Conservation (phyloP, 176 grass and related monocot genomes). For the Chloris gayana region DNA sequence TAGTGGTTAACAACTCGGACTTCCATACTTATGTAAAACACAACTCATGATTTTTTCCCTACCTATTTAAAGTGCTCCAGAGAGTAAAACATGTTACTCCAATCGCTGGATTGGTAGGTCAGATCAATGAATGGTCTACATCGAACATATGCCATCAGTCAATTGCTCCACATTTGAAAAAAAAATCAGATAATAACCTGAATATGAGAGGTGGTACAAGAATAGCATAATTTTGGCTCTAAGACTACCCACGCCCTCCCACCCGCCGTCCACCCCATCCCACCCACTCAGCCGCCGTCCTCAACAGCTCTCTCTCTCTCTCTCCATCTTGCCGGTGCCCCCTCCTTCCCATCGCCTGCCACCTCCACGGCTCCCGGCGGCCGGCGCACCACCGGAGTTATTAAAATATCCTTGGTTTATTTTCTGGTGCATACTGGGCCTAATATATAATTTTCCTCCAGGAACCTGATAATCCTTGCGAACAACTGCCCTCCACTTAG, state of each 20-base stretch:
- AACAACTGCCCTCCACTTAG: conserved; percentile 96
- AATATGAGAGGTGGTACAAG: background rate
- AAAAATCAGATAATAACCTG: background rate
- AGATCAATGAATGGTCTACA: background rate
- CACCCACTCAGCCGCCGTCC: too few species aligned
- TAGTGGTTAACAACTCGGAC: conserved; percentile 9
- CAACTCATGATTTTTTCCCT: conserved; percentile 6
- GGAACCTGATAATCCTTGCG: conserved; percentile 83
- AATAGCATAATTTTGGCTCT: background rate
- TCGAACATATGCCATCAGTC: background rate
- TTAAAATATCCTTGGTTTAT: background rate
- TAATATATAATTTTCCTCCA: conserved; percentile 18
- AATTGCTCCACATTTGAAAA: background rate
- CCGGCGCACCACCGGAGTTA: too few species aligned
- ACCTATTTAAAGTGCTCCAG: background rate
- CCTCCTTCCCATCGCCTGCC: too few species aligned
- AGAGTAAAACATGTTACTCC: background rate
- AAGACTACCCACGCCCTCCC: too few species aligned
- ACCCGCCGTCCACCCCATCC: too few species aligned
- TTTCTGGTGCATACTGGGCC: background rate
- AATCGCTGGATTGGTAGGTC: background rate
- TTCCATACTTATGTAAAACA: background rate
- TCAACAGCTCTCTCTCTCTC: too few species aligned
- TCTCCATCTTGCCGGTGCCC: too few species aligned
- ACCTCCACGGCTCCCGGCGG: too few species aligned